Evolutionary conservation across 2,329 filamentous ascomycete genomes (phyloP), one percentile per base, ranked within the genome.

Genomic region (Talaromyces sp.): DNA sequence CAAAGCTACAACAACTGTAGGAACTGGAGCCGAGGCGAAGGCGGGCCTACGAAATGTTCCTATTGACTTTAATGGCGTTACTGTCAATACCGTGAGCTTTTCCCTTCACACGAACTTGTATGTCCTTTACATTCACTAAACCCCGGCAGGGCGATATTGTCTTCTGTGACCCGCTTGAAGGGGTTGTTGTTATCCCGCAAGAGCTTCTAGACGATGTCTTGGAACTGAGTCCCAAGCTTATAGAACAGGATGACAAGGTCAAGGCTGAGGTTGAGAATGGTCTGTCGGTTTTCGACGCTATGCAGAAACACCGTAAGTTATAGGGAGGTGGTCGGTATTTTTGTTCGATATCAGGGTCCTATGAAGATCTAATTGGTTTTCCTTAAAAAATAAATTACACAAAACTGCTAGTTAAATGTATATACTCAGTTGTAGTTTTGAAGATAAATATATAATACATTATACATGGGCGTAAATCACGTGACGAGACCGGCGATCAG

Each of bases 101-200:
- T 46, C 14, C 14, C 11, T 24, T 19, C 19, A 13, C 7, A 9
- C 4, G 38, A 58, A 55, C 41, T 26, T 32, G 31, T 6, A 52
- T 32, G 14, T 35, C 14, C 19, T 19, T 11, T 10, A 27, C 10
- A 19, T 54, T 27, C 59, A 38, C 60, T 58, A 14, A 10, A 27
- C 51, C 62, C 27, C 19, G 56, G 35, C 17, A 71, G 77, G 87
- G 88, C 8, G 89, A 92, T 71, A 80, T 91, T 41, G 79, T 90
- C 52, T 86, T 90, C 73, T 83, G 85, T 59, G 89, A 92, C 70
- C 81, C 85, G 4, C 75, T 78, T n/a, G 89, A 90, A 64, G 89
- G 87, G 0, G 83, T 89, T 1, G 88, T 90, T 13, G 80, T 84
- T 29, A 88, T 92, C 60, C 89, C 89, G 1, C 75, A 77, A 54